Evolutionary conservation across 371 early-diverging fungal species (phyloP).

Genomic region (Umbelopsis sp.): DNA sequence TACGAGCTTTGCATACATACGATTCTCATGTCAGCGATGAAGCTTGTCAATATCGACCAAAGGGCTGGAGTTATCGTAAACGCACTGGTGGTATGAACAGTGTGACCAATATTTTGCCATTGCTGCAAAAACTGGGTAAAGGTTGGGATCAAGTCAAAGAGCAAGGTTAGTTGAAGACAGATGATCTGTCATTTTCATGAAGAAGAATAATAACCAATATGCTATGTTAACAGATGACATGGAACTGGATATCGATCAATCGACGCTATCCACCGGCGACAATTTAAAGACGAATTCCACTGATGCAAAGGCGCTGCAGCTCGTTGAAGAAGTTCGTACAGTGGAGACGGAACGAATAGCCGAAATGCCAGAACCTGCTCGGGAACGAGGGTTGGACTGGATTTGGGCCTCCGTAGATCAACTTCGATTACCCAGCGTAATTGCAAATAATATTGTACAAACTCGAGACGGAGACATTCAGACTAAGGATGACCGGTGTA

Average conservation of each 20-base stretch:
- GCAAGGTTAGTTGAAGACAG: constrained; percentile 24
- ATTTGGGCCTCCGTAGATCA: constrained; percentile 50
- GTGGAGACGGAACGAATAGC: constrained; percentile 18
- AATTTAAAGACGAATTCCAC: neutral
- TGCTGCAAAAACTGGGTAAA: constrained; percentile 31
- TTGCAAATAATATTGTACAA: constrained; percentile 44
- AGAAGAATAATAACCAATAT: no score
- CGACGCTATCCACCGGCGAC: neutral
- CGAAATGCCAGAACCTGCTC: constrained; percentile 26
- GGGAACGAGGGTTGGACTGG: constrained; percentile 48
- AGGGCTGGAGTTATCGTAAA: constrained; percentile 37
- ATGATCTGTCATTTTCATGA: no score
- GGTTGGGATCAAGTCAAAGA: constrained; percentile 44
- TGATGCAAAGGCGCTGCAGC: neutral
- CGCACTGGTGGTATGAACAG: constrained; percentile 34
- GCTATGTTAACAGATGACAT: constrained; percentile 32
- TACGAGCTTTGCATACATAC: constrained; percentile 27
- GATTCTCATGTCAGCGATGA: constrained; percentile 30
- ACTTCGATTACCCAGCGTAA: constrained; percentile 37
- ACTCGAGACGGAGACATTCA: constrained; percentile 41
- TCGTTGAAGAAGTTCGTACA: constrained; percentile 12
- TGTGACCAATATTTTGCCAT: constrained; percentile 30
- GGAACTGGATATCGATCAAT: constrained; percentile 43
- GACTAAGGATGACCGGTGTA: constrained; percentile 30
- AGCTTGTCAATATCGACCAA: constrained; percentile 37